A percentile compares a stretch with the other conserved stretches of the same genome.
Conservation (phyloP, 169 alveolate species). For the Fabrea salina region DNA sequence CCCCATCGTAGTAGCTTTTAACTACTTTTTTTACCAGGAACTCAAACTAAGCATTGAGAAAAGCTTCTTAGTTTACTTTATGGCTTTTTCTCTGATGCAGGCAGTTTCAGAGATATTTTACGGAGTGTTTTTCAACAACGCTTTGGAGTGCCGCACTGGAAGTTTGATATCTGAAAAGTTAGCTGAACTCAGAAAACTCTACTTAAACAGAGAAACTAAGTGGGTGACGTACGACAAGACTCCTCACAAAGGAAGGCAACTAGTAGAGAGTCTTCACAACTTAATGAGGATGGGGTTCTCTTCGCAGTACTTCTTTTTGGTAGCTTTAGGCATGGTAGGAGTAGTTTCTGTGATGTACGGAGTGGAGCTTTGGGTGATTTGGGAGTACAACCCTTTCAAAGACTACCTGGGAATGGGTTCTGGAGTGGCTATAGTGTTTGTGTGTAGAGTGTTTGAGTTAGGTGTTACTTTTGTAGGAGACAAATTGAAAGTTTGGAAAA, state of each 20-base stretch:
- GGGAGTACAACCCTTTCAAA: constrained; percentile 18
- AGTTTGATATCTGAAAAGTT: constrained; percentile 4
- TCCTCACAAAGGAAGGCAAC: background rate
- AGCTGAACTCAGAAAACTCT: background rate
- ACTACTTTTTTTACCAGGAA: constrained; percentile 8
- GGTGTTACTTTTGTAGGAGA: background rate
- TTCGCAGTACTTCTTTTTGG: constrained; percentile 16
- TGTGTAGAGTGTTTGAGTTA: background rate
- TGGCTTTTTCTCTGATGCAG: background rate
- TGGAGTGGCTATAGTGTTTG: background rate
- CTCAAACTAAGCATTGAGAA: background rate
- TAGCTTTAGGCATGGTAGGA: constrained; percentile 1
- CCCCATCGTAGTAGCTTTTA: constrained; percentile 15
- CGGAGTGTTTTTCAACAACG: constrained; percentile 22
- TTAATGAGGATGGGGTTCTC: constrained; percentile 15
- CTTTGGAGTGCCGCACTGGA: constrained; percentile 21
- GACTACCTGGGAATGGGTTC: background rate
- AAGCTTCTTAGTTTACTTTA: background rate
- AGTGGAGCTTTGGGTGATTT: constrained; percentile 4
- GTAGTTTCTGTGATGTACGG: background rate
- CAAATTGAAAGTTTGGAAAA: background rate
- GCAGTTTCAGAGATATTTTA: constrained; percentile 17
- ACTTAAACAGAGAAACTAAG: background rate
- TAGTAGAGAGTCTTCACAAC: background rate
- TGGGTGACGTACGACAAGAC: background rate